These are phyloP conservation scores for Lactifluus echinatus DNA, from an alignment of 768 basidiomycete genomes.

Conservation along the genomic window DNA sequence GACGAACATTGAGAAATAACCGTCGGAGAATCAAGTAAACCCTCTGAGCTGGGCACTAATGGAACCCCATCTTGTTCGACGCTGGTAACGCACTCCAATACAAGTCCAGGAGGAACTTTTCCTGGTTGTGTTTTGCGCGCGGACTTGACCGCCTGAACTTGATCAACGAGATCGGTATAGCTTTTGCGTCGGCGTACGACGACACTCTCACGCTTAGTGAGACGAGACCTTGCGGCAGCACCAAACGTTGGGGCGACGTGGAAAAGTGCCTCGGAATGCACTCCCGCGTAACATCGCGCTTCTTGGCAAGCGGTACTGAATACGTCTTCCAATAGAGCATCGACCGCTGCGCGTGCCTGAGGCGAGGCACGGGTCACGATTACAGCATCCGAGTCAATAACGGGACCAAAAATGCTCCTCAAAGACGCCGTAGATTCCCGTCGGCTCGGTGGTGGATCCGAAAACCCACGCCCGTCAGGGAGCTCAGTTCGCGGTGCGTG, in stretches of 20 bases:
- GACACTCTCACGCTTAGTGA: constrained; percentile 63
- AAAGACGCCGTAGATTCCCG: constrained; percentile 59
- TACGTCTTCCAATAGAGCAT: constrained; percentile 72
- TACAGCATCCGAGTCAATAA: constrained; percentile 43
- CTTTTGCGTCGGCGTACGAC: constrained; percentile 54
- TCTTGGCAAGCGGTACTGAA: constrained; percentile 64
- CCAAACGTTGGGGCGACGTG: constrained; percentile 51
- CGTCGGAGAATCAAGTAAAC: constrained; percentile 17
- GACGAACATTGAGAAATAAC: constrained; percentile 17
- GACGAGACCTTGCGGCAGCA: constrained; percentile 44
- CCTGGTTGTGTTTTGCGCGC: background rate
- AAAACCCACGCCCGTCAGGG: background rate
- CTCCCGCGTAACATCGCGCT: constrained; percentile 56
- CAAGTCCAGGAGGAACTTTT: constrained; percentile 4
- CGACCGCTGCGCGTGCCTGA: constrained; percentile 58
- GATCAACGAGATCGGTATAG: constrained; percentile 24
- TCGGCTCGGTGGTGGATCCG: constrained; percentile 26
- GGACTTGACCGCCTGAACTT: background rate
- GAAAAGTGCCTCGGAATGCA: constrained; percentile 57
- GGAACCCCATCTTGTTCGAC: background rate
- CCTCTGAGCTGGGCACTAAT: constrained; percentile 4
- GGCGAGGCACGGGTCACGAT: constrained; percentile 62
- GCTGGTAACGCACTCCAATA: constrained; percentile 1
- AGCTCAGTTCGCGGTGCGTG: constrained; percentile 8
- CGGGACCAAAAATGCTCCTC: constrained; percentile 48